Evolutionary conservation across 2,329 filamentous ascomycete genomes (phyloP).

Genomic region (Aspergillus aculeatus): DNA sequence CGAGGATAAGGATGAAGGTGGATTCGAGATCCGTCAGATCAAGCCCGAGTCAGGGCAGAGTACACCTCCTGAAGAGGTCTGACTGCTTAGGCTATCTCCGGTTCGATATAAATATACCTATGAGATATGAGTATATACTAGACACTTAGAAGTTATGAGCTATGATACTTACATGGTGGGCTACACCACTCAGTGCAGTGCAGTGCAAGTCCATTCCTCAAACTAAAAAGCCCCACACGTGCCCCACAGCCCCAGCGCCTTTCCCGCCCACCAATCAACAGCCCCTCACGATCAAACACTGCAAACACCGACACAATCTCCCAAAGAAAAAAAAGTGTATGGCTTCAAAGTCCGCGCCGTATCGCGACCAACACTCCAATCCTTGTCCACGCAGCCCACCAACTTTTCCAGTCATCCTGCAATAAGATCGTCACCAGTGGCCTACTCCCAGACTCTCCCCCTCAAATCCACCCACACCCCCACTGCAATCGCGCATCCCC

Average conservation of each 20-base stretch:
- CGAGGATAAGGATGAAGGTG: slow-evolving; percentile 62
- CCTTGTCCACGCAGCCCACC: not conserved
- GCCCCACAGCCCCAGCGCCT: not conserved
- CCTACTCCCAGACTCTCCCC: not conserved
- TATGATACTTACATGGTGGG: too few relatives aligned
- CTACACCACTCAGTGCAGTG: too few relatives aligned
- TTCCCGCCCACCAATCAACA: slow-evolving; percentile 9
- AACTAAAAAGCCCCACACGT: not conserved
- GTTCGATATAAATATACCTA: too few relatives aligned
- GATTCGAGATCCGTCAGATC: slow-evolving; percentile 47
- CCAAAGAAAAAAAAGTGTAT: slow-evolving; percentile 13
- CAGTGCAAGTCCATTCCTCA: too few relatives aligned
- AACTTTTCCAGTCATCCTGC: too few relatives aligned
- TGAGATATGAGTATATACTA: too few relatives aligned
- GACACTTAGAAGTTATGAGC: too few relatives aligned
- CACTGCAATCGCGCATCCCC: too few relatives aligned
- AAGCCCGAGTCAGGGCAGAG: slow-evolving; percentile 24
- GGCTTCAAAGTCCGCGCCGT: not conserved
- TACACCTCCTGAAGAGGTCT: slow-evolving; percentile 16
- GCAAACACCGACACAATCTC: slow-evolving; percentile 7
- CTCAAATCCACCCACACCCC: too few relatives aligned
- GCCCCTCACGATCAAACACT: slow-evolving; percentile 6
- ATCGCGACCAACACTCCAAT: not conserved
- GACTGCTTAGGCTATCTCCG: too few relatives aligned
- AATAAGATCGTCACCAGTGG: too few relatives aligned